phyloP scores from a whole-genome alignment of 2,329 filamentous ascomycete genomes.

The Aspergillus sp. region DNA sequence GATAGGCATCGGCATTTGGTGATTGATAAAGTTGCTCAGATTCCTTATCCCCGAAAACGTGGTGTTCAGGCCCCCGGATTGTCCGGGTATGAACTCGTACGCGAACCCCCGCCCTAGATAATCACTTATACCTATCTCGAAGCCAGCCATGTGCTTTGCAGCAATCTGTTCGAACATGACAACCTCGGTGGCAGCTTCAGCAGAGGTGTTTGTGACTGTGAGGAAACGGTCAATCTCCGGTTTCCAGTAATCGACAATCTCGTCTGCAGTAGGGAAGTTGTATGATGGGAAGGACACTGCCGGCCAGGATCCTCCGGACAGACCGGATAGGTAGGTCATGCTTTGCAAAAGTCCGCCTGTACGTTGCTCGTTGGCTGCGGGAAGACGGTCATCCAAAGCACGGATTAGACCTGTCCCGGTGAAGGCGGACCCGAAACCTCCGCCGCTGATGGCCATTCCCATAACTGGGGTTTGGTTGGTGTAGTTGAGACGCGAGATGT shows the following conservation, averaged over 20 bases:
- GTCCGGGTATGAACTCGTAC: background rate
- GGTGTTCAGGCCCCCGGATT: background rate
- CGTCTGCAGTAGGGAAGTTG: background rate
- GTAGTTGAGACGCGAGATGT: background rate
- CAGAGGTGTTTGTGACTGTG: background rate
- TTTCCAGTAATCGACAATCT: background rate
- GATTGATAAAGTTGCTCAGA: background rate
- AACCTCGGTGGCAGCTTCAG: background rate
- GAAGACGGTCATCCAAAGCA: background rate
- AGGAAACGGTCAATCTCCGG: background rate
- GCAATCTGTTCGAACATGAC: background rate
- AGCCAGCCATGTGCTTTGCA: background rate
- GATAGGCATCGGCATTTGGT: background rate
- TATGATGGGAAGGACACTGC: background rate
- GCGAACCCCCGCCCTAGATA: background rate
- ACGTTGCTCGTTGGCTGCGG: background rate
- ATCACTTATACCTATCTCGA: background rate
- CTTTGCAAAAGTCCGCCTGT: background rate
- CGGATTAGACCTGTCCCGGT: background rate
- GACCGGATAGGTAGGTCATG: background rate
- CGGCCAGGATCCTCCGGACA: background rate
- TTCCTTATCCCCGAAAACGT: background rate
- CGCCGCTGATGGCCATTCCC: background rate
- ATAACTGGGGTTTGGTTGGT: background rate
- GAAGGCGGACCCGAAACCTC: background rate